These are phyloP conservation scores for Tylopilus orsonianus DNA, from an alignment of 1,284 basidiomycete genomes.

Conservation along the genomic window DNA sequence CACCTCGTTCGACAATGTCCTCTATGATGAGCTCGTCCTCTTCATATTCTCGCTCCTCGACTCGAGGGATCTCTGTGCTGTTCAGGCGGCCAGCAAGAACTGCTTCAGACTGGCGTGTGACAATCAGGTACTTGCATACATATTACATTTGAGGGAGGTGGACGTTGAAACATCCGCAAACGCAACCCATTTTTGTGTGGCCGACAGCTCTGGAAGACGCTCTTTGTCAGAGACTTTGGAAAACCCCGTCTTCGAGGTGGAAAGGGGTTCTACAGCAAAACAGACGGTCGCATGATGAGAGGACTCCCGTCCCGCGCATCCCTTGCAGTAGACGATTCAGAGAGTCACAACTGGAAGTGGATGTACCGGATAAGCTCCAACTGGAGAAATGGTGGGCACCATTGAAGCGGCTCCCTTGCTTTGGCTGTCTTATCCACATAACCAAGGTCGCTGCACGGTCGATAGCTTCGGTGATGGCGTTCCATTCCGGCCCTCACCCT, in stretches of 20 bases:
- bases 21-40: constrained; percentile 76
- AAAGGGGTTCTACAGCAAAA: constrained; percentile 55
- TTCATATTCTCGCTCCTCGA: constrained; percentile 71
- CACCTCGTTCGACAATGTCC: constrained; percentile 49
- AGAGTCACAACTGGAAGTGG: constrained; percentile 68
- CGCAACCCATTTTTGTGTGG: constrained; percentile 10
- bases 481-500: neutral
- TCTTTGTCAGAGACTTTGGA: constrained; percentile 64
- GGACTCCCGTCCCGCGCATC: constrained; percentile 55
- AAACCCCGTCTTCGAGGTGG: constrained; percentile 64
- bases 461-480: constrained; percentile 14
- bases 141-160: constrained; percentile 6
- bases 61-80: constrained; percentile 62
- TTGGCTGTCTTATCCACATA: constrained; percentile 22
- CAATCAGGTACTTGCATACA: constrained; percentile 45
- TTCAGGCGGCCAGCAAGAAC: constrained; percentile 61
- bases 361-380: constrained; percentile 82
- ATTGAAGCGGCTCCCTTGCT: constrained; percentile 13
- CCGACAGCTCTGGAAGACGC: constrained; percentile 51
- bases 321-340: constrained; percentile 24
- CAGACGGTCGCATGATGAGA: constrained; percentile 58
- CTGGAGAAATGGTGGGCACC: constrained; percentile 67
- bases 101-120: constrained; percentile 65
- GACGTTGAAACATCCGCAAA: constrained; percentile 18
- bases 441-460: constrained; percentile 33